Percentiles rank a stretch among this genome's conserved stretches.
Conservation (phyloP, 75 land plant genomes). For the Azolla pinnata region DNA sequence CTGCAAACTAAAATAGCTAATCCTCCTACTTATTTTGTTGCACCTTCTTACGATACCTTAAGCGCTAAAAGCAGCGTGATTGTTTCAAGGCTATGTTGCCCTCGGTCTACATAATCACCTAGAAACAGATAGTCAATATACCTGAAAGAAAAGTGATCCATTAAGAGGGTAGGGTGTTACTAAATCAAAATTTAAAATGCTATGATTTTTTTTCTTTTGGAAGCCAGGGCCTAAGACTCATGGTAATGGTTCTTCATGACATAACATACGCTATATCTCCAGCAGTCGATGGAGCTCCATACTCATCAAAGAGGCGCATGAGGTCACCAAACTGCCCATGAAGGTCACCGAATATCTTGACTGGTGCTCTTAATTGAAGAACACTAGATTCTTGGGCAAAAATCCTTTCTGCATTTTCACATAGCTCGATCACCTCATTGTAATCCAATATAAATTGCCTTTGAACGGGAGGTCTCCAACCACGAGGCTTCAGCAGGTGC, state of each 20-base stretch:
- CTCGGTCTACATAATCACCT: constrained; percentile 98
- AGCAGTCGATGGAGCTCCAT: constrained; percentile 98
- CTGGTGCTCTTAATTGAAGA: constrained; percentile 85
- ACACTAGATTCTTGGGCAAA: constrained; percentile 91
- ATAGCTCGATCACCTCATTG: constrained; percentile 90
- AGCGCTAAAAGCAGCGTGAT: constrained; percentile 85
- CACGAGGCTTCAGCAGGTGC: constrained; percentile 89
- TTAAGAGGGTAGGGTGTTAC: neutral
- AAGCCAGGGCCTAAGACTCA: no score
- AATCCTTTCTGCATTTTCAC: constrained; percentile 81
- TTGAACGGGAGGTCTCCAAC: constrained; percentile 97
- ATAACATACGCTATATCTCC: constrained; percentile 89
- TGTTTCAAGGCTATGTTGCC: constrained; percentile 96
- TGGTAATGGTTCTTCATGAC: no score
- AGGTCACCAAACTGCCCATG: constrained; percentile 99
- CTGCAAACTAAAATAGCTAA: no score
- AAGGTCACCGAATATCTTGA: constrained; percentile 96
- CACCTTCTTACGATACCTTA: no score
- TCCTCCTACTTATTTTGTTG: no score
- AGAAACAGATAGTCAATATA: constrained; percentile 98
- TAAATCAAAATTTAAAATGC: no score
- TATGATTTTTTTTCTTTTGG: no score
- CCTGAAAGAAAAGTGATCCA: constrained; percentile 25
- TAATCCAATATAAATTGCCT: constrained; percentile 93
- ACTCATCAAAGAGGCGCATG: constrained; percentile 98